Evolutionary conservation across 1,284 basidiomycete species (phyloP).

Genomic region (Volvariella volvacea): DNA sequence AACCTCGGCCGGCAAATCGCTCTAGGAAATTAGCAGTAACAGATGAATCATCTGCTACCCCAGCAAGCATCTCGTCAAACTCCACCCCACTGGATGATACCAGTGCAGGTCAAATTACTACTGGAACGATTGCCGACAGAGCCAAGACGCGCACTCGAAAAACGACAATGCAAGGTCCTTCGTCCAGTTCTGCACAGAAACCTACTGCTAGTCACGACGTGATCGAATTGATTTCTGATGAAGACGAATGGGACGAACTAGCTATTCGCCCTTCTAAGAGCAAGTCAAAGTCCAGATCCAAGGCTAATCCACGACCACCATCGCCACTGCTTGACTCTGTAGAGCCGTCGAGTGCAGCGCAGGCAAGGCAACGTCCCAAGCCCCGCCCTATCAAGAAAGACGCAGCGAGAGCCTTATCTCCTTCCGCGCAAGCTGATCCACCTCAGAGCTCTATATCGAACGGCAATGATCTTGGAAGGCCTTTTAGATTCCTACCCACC

Average conservation of each 20-base stretch:
- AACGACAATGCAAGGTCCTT: neutral
- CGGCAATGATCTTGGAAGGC: too few relatives aligned
- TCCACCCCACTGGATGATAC: neutral
- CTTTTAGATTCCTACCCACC: slow-evolving; percentile 12
- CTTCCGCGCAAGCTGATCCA: slow-evolving; percentile 8
- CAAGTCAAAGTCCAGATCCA: slow-evolving; percentile 12
- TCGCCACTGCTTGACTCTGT: too few relatives aligned
- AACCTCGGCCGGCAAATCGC: neutral
- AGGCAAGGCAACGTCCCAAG: slow-evolving; percentile 9
- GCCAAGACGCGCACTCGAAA: slow-evolving; percentile 30
- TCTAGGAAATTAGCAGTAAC: too few relatives aligned
- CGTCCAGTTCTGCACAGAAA: neutral
- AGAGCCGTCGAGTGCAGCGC: neutral
- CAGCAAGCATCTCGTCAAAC: neutral
- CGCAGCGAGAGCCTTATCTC: slow-evolving; percentile 3
- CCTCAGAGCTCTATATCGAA: slow-evolving; percentile 9
- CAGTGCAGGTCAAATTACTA: neutral
- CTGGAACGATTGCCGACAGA: slow-evolving; percentile 27
- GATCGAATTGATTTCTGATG: slow-evolving; percentile 19
- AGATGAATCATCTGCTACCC: neutral
- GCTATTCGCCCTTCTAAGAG: slow-evolving; percentile 7
- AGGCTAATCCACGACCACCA: slow-evolving; percentile 11
- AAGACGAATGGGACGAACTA: slow-evolving; percentile 17
- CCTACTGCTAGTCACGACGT: slow-evolving; percentile 9
- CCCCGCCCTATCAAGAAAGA: slow-evolving; percentile 7